Percentiles rank a stretch among this genome's conserved stretches.
phyloP scores from a whole-genome alignment of 2,329 filamentous ascomycete genomes.

The Curvularia lunata region DNA sequence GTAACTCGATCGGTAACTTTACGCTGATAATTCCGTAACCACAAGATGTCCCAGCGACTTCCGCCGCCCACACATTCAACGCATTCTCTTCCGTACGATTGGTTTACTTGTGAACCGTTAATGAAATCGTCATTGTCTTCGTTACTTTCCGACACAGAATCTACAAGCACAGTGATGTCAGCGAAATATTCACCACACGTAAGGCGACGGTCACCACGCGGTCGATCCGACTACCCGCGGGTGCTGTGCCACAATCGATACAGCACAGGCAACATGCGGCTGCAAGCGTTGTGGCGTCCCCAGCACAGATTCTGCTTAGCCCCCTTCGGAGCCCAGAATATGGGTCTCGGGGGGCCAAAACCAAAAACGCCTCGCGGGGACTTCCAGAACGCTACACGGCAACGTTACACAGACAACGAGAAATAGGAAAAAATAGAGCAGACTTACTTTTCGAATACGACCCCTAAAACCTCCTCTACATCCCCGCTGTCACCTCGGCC shows the following conservation, averaged over 20 bases:
- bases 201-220: slow-evolving; percentile 11
- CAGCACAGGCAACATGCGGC: slow-evolving; percentile 11
- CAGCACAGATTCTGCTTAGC: slow-evolving; percentile 5
- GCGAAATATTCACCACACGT: slow-evolving; percentile 10
- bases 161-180: slow-evolving; percentile 19
- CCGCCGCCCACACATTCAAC: background rate
- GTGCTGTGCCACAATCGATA: slow-evolving; percentile 12
- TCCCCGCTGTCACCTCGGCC: slow-evolving; percentile 84
- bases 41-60: background rate
- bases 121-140: background rate
- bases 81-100: background rate
- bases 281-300: slow-evolving; percentile 32
- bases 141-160: slow-evolving; percentile 36
- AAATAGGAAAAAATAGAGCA: slow-evolving; percentile 5
- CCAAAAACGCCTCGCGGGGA: slow-evolving; percentile 6
- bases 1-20: background rate
- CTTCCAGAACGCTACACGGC: slow-evolving; percentile 8
- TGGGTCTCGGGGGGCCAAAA: slow-evolving; percentile 13
- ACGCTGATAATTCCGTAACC: background rate
- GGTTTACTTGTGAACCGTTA: background rate
- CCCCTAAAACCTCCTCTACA: slow-evolving; percentile 92
- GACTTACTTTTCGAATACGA: slow-evolving; percentile 95
- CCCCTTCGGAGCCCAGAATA: slow-evolving; percentile 10
- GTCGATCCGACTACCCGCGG: slow-evolving; percentile 1
- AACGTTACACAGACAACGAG: background rate